Evolutionary conservation across 225 moss, liverwort and hornwort genomes (phyloP), one percentile per base, ranked within the genome.

Genomic region (Polytrichum commune): DNA sequence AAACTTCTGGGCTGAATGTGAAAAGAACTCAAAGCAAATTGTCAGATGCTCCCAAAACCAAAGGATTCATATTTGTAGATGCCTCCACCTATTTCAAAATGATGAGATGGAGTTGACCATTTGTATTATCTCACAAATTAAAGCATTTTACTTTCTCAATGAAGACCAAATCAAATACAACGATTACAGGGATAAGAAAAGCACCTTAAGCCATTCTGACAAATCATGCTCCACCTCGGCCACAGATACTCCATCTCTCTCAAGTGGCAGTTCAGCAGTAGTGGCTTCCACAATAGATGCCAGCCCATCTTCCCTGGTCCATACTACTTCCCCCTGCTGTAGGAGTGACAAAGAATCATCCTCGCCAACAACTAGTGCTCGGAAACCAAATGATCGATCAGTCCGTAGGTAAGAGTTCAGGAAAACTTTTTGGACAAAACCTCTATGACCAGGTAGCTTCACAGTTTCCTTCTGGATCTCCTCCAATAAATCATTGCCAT

Each of bases 261-360:
- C 97, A 1, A 90, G 76, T 71, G 94, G 97, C 53, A 98, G 84
- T 75, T 98, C 97, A 68, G 88, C 88, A 62, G 86, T 77, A 63
- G 63, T 82, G 13, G 79, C 91, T 72, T 90, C 97, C 64, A 93
- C 74, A 62, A 98, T 87, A 46, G 94, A 81, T 54, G 92, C 94
- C 79, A 98, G 80, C 19, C 95, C 97, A 77, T 98, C 97, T 73
- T 98, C 97, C 63, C 97, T 83, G 28, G 85, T 88, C 97, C 97
- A 98, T 57, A 98, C 97, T 73, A 95, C 90, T 82, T 92, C 92
- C 73, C 97, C 97, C 86, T 98, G 97, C 72, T 98, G 97, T 68
- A 98, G 82, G 16, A 98, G 86, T 55, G 92, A 91, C 28, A 98
- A 79, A 20, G 97, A 94, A 78, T 94, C 88, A 76, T 98, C 97